Conservation (phyloP, 371 early-diverging fungal genomes). For the Chytridium lagenaria region DNA sequence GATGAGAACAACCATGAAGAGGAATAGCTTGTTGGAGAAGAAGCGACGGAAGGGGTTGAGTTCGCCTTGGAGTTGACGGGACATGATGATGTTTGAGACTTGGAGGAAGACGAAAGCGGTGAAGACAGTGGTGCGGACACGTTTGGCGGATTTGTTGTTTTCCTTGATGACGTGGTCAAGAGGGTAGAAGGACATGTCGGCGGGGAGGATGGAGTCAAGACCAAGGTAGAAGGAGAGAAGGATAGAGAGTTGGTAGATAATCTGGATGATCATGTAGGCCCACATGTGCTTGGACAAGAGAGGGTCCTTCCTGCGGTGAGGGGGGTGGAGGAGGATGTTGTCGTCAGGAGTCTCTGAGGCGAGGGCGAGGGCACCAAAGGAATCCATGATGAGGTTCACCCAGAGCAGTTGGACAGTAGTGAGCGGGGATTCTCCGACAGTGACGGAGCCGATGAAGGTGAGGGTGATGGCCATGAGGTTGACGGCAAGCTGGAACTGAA, state of each 20-base stretch:
- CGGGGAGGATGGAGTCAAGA: neutral
- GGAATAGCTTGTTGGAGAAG: constrained; percentile 78
- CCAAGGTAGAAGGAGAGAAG: neutral
- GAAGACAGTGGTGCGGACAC: constrained; percentile 87
- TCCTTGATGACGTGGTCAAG: constrained; percentile 1
- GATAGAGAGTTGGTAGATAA: neutral
- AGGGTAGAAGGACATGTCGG: neutral
- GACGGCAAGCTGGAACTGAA: constrained; percentile 97
- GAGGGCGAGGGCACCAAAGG: constrained; percentile 83
- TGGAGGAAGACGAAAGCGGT: constrained; percentile 90
- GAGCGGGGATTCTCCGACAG: constrained; percentile 51
- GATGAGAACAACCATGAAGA: constrained; percentile 75
- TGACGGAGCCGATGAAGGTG: constrained; percentile 53
- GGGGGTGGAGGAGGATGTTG: constrained; percentile 81
- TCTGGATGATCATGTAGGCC: neutral
- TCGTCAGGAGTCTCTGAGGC: constrained; percentile 86
- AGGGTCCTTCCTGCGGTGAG: constrained; percentile 61
- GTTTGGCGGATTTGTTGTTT: constrained; percentile 31
- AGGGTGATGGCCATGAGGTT: constrained; percentile 82
- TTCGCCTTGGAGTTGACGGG: constrained; percentile 55
- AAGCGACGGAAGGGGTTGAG: constrained; percentile 87
- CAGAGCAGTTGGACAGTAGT: constrained; percentile 69
- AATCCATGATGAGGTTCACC: constrained; percentile 92
- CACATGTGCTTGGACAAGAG: constrained; percentile 81
- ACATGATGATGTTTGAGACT: constrained; percentile 75